A percentile compares a stretch with the other conserved stretches of the same genome.
Evolutionary conservation across 1,139 yeast genomes (phyloP).

Genomic region (Scheffersomyces cryptocercus): DNA sequence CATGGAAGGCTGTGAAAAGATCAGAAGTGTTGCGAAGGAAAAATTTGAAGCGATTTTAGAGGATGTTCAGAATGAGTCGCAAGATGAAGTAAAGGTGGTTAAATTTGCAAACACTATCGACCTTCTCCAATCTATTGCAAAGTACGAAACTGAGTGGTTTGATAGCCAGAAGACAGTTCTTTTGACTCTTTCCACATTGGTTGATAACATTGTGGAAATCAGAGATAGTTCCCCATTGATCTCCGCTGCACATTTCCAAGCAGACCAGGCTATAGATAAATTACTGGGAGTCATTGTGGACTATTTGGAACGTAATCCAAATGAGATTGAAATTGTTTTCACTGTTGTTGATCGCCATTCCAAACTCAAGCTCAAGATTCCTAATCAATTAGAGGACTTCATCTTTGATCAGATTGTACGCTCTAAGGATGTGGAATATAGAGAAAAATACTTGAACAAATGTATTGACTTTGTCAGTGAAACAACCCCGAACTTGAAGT

Average conservation of each 20-base stretch:
- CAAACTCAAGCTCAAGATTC: constrained; percentile 47
- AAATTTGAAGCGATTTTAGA: constrained; percentile 44
- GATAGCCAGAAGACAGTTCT: constrained; percentile 50
- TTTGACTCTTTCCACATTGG: constrained; percentile 45
- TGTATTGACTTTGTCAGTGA: constrained; percentile 51
- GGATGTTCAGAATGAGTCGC: constrained; percentile 45
- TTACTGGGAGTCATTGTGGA: constrained; percentile 58
- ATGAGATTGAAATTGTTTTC: constrained; percentile 40
- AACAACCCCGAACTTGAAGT: constrained; percentile 42
- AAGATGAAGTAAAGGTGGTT: constrained; percentile 55
- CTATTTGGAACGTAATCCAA: constrained; percentile 40
- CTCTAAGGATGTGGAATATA: constrained; percentile 45
- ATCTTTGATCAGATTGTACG: constrained; percentile 59
- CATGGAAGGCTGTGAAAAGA: constrained; percentile 56
- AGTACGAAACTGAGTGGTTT: constrained; percentile 65
- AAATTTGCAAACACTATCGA: constrained; percentile 75
- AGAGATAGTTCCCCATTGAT: constrained; percentile 46
- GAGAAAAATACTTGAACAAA: constrained; percentile 53
- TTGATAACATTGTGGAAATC: constrained; percentile 46
- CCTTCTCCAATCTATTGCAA: constrained; percentile 54
- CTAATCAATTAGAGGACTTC: constrained; percentile 54
- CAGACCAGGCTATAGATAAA: constrained; percentile 69
- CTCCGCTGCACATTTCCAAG: constrained; percentile 67
- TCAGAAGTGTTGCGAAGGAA: constrained; percentile 56
- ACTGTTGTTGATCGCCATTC: constrained; percentile 51